phyloP scores from a whole-genome alignment of 768 basidiomycete genomes.

The Pleurotus cornucopiae region DNA sequence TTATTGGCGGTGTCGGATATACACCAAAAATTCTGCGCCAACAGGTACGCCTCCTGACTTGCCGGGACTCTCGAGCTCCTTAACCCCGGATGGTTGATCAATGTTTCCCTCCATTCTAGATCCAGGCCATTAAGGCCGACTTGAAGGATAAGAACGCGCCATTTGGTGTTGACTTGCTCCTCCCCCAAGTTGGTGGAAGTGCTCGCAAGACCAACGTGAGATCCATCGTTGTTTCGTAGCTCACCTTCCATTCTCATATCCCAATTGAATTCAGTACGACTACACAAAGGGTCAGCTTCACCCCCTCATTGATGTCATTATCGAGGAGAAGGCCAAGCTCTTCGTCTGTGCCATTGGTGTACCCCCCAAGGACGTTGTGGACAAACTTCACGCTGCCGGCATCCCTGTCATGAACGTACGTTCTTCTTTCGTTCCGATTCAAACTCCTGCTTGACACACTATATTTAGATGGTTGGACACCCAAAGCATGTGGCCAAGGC shows the following conservation, averaged over 20 bases:
- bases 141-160: conserved; percentile 73
- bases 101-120: conserved; percentile 35
- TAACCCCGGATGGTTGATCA: conserved; percentile 12
- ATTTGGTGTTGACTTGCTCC: conserved; percentile 88
- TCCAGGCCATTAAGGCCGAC: conserved; percentile 66
- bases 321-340: conserved; percentile 82
- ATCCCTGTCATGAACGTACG: conserved; percentile 79
- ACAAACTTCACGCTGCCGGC: conserved; percentile 77
- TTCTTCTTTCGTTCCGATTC: background rate
- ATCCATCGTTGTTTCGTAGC: background rate
- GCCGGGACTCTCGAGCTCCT: conserved; percentile 2
- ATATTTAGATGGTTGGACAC: conserved; percentile 75
- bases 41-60: conserved; percentile 49
- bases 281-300: conserved; percentile 86
- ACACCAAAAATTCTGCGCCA: conserved; percentile 76
- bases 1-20: conserved; percentile 87
- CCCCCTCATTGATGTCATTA: conserved; percentile 85
- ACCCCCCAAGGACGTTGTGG: conserved; percentile 72
- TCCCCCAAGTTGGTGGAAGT: conserved; percentile 82
- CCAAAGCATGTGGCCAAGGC: conserved; percentile 85
- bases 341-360: conserved; percentile 93
- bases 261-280: conserved; percentile 52
- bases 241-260: background rate
- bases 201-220: conserved; percentile 89
- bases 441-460: conserved; percentile 19